phyloP scores from a whole-genome alignment of 495 filamentous ascomycete species.

The Hypoxylon cercidicola region DNA sequence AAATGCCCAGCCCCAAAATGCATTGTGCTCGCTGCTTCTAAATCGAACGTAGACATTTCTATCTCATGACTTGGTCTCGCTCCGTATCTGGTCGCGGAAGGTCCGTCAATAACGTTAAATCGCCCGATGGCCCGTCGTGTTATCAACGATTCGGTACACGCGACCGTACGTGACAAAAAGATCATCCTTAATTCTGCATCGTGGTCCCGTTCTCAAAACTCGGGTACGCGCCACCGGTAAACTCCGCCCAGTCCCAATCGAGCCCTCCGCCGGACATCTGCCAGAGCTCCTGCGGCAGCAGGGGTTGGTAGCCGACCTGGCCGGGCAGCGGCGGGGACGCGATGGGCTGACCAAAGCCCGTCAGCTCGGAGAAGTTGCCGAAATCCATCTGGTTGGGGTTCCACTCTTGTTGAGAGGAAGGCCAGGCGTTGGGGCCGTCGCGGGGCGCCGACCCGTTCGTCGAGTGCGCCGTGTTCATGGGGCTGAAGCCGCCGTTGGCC shows the following conservation, averaged over 20 bases:
- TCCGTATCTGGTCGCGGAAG: neutral
- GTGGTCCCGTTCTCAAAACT: slow-evolving; percentile 62
- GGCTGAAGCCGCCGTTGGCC: slow-evolving; percentile 45
- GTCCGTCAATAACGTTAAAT: no score
- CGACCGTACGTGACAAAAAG: no score
- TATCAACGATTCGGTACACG: no score
- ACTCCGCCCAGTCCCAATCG: slow-evolving; percentile 98
- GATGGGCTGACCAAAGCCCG: slow-evolving; percentile 55
- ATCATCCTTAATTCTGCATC: no score
- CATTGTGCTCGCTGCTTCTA: slow-evolving; percentile 9
- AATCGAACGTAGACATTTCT: neutral
- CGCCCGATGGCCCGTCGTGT: no score
- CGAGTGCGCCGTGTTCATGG: slow-evolving; percentile 49
- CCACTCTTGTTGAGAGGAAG: slow-evolving; percentile 33
- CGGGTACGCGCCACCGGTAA: slow-evolving; percentile 68
- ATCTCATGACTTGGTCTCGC: neutral
- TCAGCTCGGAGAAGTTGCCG: slow-evolving; percentile 60
- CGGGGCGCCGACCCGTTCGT: slow-evolving; percentile 39
- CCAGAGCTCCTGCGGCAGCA: slow-evolving; percentile 97
- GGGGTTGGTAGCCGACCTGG: slow-evolving; percentile 75
- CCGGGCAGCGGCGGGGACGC: slow-evolving; percentile 52
- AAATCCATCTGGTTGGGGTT: slow-evolving; percentile 49
- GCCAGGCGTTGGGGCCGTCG: slow-evolving; percentile 37
- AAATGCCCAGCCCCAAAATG: slow-evolving; percentile 7
- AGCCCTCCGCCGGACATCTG: slow-evolving; percentile 95